Base-by-base conservation (phyloP, 2,329 filamentous ascomycete genomes). In the Stachybotrys elegans region DNA sequence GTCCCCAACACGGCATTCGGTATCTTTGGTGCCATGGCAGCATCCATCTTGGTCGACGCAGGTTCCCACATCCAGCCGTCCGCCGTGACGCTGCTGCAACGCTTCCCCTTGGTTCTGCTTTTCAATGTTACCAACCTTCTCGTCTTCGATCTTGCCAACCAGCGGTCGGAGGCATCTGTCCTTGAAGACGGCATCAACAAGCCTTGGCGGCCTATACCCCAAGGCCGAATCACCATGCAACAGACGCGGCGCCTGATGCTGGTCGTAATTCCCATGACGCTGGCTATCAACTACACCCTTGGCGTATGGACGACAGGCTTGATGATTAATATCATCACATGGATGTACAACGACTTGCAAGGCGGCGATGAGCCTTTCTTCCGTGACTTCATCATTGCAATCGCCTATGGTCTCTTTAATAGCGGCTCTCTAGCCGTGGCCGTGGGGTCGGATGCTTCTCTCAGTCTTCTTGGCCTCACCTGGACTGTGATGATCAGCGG, bases 321-420 rank as follows among this genome's bases (percentile, higher is more conserved):
- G 2, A 22, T 62, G 14, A 48, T 71, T 22, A 40, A 63, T 40
- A 20, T 60, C 12, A 36, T 63, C 40, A 63, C 58, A 0, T 68
- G 62, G 58, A 49, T 66, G 40, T 72, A 72, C 51, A 72, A 72
- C 46, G 68, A 72, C 32, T 58, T 63, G 1, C 48, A 51, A 3
- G 60, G 52, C 48, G 50, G 48, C 6, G 57, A 63, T 48, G 50
- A 52, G 47, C n/a, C n/a, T n/a, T 57, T 61, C 50, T 56, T 63
- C 2, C 46, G 44, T 22, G 47, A 51, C 36, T 22, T 45, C 7
- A 49, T 53, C 43, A 51, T 50, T 34, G 43, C 51, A 11, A 34
- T 48, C 16, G 49, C 46, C 37, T 51, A 50, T 32, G 45, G 25
- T 34, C 21, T 44, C 20, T 23, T 31, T n/a, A 44, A 47, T 36